Conservation (phyloP, 306 rosid species). For the Citrullus mucosospermus region DNA sequence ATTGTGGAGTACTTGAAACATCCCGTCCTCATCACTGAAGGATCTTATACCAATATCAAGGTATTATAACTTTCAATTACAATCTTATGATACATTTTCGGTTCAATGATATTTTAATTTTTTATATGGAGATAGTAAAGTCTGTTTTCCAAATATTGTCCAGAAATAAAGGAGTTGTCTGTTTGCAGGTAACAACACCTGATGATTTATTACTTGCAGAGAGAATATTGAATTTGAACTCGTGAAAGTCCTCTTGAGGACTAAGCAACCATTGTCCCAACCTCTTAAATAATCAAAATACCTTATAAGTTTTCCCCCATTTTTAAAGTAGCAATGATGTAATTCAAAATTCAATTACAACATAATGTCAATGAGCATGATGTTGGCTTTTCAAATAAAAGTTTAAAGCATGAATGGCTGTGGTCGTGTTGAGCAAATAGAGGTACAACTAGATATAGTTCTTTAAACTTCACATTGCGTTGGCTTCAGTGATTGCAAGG, state of each 20-base stretch:
- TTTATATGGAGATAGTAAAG: background rate
- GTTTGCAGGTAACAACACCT: constrained; percentile 89
- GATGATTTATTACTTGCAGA: constrained; percentile 86
- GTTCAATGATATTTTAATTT: background rate
- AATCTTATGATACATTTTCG: background rate
- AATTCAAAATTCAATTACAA: background rate
- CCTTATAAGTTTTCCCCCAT: background rate
- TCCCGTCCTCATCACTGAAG: constrained; percentile 79
- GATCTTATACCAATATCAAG: constrained; percentile 95
- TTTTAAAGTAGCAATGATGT: background rate
- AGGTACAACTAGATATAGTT: background rate
- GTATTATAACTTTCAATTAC: constrained; percentile 20
- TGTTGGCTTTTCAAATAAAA: background rate
- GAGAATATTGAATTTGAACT: constrained; percentile 52
- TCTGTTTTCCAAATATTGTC: background rate
- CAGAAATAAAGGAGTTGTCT: background rate
- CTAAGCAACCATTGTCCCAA: background rate
- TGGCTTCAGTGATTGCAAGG: too few relatives aligned
- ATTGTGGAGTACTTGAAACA: constrained; percentile 78
- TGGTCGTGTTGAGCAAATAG: background rate
- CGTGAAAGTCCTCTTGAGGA: constrained; percentile 16
- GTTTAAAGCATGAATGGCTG: background rate
- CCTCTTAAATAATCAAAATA: background rate
- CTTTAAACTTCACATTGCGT: too few relatives aligned
- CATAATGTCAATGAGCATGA: background rate